Conservation (phyloP, 192 early-diverging fungal species). For the Umbelopsis isabellina region DNA sequence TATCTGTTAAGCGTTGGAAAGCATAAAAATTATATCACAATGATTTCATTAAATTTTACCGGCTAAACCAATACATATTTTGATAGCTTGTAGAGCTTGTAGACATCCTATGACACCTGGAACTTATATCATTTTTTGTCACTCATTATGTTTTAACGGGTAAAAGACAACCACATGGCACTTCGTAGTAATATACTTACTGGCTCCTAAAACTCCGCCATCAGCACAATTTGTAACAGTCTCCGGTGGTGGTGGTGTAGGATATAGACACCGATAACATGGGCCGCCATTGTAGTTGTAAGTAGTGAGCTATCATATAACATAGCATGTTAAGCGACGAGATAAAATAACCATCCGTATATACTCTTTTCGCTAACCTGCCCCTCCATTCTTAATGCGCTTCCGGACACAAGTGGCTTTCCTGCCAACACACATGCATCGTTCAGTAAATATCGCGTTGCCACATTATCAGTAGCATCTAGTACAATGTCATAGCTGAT, state of each 20-base stretch:
- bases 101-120: slow-evolving; percentile 92
- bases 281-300: slow-evolving; percentile 91
- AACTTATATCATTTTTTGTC: slow-evolving; percentile 50
- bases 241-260: slow-evolving; percentile 87
- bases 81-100: slow-evolving; percentile 92
- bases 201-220: slow-evolving; percentile 89
- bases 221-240: slow-evolving; percentile 90
- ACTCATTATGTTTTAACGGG: background rate
- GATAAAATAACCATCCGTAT: background rate
- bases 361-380: slow-evolving; percentile 53
- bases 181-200: slow-evolving; percentile 39
- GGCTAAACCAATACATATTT: slow-evolving; percentile 64
- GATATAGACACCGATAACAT: slow-evolving; percentile 96
- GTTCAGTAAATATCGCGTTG: slow-evolving; percentile 93
- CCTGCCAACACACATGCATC: slow-evolving; percentile 86
- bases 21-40: background rate
- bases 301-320: slow-evolving; percentile 67
- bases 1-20: background rate
- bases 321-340: background rate
- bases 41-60: slow-evolving; percentile 13
- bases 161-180: background rate
- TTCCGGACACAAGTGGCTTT: slow-evolving; percentile 88
- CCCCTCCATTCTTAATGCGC: slow-evolving; percentile 89
- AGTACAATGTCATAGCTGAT: slow-evolving; percentile 81
- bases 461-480: slow-evolving; percentile 94